Percentiles rank a stretch among this genome's conserved stretches.
phyloP scores from a whole-genome alignment of 2,329 filamentous ascomycete species.

The Xylariaceae sp. region DNA sequence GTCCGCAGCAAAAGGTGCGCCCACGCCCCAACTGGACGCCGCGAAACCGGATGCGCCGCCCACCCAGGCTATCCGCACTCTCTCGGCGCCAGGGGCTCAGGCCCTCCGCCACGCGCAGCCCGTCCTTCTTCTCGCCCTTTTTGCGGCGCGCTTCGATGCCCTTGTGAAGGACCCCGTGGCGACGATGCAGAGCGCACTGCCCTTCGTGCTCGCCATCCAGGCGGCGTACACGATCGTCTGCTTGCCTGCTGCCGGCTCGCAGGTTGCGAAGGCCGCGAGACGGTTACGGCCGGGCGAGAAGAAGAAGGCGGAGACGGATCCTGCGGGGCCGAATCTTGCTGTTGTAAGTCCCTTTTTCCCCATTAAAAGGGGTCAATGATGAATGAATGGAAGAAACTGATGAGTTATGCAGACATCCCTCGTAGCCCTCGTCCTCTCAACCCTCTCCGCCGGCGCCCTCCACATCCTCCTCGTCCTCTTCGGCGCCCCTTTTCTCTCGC shows the following conservation, averaged over 20 bases:
- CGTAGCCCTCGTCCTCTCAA: constrained; percentile 56
- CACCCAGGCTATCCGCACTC: constrained; percentile 36
- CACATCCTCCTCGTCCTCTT: constrained; percentile 73
- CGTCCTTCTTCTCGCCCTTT: constrained; percentile 58
- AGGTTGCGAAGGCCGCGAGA: constrained; percentile 37
- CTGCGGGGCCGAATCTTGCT: constrained; percentile 40
- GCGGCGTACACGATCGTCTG: constrained; percentile 56
- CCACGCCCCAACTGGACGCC: constrained; percentile 24
- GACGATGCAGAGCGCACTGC: constrained; percentile 56
- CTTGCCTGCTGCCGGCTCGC: constrained; percentile 55
- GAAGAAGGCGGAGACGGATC: constrained; percentile 44
- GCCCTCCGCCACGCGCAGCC: constrained; percentile 64
- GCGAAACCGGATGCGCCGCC: constrained; percentile 20
- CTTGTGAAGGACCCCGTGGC: constrained; percentile 66
- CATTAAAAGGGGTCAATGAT: no score
- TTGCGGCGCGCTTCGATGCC: constrained; percentile 57
- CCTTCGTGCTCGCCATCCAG: constrained; percentile 61
- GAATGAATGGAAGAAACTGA: constrained; percentile 1
- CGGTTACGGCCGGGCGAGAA: constrained; percentile 51
- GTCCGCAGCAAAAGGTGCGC: constrained; percentile 26
- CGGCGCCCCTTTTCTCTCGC: constrained; percentile 82
- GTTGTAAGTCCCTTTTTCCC: constrained; percentile 41
- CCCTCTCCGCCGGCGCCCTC: constrained; percentile 33
- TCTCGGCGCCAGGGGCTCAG: constrained; percentile 37
- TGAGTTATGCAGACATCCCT: constrained; percentile 58